Conservation (phyloP, 23 red algal genomes). For the Gracilaria gracilis region DNA sequence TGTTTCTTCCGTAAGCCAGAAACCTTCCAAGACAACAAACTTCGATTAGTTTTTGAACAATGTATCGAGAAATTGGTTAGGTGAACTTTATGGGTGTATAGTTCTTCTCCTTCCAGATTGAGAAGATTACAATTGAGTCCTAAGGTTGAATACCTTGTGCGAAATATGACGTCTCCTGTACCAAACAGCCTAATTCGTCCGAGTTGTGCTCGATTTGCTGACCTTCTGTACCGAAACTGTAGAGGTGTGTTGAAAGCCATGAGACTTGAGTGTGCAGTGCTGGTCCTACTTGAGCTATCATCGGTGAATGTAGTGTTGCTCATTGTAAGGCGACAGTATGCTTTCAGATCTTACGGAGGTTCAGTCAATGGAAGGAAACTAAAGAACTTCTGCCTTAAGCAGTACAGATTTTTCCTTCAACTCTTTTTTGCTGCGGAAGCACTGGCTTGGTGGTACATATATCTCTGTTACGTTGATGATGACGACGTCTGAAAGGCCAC, state of each 20-base stretch:
- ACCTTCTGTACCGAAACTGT: constrained; percentile 3
- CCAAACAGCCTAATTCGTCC: neutral
- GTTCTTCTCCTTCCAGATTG: neutral
- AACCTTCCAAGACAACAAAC: neutral
- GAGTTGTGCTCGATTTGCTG: neutral
- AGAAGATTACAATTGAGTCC: neutral
- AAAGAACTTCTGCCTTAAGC: too few species aligned
- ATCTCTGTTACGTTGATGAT: too few species aligned
- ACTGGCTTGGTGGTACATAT: too few species aligned
- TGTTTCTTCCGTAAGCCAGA: constrained; percentile 1
- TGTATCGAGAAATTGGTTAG: neutral
- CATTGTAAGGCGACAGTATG: too few species aligned
- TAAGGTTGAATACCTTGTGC: neutral
- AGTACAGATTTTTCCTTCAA: too few species aligned
- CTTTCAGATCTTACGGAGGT: too few species aligned
- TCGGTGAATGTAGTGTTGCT: neutral
- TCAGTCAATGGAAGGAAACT: too few species aligned
- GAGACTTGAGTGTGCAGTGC: neutral
- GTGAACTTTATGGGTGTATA: constrained; percentile 9
- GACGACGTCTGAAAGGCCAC: too few species aligned
- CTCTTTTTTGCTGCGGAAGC: too few species aligned
- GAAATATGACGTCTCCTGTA: neutral
- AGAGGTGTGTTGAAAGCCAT: neutral
- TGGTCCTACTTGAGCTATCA: neutral
- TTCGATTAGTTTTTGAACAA: neutral